phyloP scores from a whole-genome alignment of 2,329 filamentous ascomycete species.

The Huntiella omanensis region DNA sequence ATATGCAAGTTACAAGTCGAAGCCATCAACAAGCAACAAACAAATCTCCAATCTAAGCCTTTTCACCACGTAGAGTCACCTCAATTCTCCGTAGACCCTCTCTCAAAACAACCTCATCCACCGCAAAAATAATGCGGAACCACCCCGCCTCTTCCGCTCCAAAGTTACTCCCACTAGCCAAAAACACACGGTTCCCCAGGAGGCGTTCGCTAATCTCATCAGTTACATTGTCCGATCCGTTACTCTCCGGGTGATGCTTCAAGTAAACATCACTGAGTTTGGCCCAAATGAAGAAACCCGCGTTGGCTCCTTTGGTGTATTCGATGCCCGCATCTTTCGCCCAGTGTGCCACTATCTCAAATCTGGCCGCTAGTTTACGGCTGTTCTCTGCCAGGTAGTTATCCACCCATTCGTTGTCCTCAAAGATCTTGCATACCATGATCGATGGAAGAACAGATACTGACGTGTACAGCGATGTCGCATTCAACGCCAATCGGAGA shows the following conservation, averaged over 20 bases:
- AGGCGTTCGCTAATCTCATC: constrained; percentile 16
- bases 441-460: constrained; percentile 26
- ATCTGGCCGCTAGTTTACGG: constrained; percentile 20
- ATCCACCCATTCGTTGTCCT: constrained; percentile 25
- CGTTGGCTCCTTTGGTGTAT: constrained; percentile 28
- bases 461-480: constrained; percentile 24
- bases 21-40: too few species aligned
- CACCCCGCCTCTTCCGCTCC: constrained; percentile 22
- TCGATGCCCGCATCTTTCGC: constrained; percentile 23
- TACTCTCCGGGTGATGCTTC: constrained; percentile 10
- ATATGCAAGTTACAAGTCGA: too few species aligned
- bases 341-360: constrained; percentile 20
- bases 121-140: constrained; percentile 23
- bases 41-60: neutral
- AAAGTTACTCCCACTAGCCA: constrained; percentile 20
- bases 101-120: constrained; percentile 17
- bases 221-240: constrained; percentile 13
- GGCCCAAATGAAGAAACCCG: constrained; percentile 37
- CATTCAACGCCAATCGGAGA: constrained; percentile 21
- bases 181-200: constrained; percentile 18
- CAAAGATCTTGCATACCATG: constrained; percentile 23
- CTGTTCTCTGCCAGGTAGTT: constrained; percentile 26
- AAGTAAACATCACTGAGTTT: constrained; percentile 22
- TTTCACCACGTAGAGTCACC: constrained; percentile 3
- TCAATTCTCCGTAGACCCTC: constrained; percentile 13